Base-by-base conservation (phyloP, 306 rosid genomes). In the Mimosa bimucronata region DNA sequence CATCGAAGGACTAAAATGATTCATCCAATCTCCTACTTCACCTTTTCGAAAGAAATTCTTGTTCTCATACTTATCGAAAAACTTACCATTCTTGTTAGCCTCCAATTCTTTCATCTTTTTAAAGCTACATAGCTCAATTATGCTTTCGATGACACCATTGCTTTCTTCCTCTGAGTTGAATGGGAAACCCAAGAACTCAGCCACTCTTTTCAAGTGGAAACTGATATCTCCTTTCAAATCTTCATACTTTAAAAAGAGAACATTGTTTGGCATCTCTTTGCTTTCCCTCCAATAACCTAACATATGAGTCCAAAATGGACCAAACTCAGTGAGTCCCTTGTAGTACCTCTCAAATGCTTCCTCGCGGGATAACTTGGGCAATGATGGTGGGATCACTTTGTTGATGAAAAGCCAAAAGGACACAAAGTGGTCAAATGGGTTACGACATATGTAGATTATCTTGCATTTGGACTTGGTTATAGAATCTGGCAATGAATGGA, bases 221-320 rank as follows among this genome's bases (percentile, higher is more conserved):
- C 1, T 58, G 34, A 52, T 53, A 66, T 87, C 84, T 6, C 82
- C 85, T 68, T 89, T 91, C 77, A 91, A 15, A 12, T 88, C 87
- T 66, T 91, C 93, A 40, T 89, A 91, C 52, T 76, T 87, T 48
- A 91, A 73, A 75, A 91, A 89, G 9, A 89, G 31, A 14, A 91
- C 87, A 10, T 87, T 88, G 14, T 85, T 29, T 2, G 89, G 89
- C 6, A 48, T 74, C 53, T 75, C 79, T 23, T 71, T 31, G 82
- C 95, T 87, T 62, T 68, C 86, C 7, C 79, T 86, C 91, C 91
- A 89, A 50, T 91, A 91, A 31, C 88, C 90, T 40, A 91, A 70
- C 82, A 89, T 77, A 40, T 89, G 90, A 1, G 80, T 83, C 91
- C 89, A 88, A 79, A 84, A 91, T 3, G 92, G 91, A 4, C 95